Evolutionary conservation across 1,284 basidiomycete species (phyloP).

Genomic region (Lignosus rhinocerotis): DNA sequence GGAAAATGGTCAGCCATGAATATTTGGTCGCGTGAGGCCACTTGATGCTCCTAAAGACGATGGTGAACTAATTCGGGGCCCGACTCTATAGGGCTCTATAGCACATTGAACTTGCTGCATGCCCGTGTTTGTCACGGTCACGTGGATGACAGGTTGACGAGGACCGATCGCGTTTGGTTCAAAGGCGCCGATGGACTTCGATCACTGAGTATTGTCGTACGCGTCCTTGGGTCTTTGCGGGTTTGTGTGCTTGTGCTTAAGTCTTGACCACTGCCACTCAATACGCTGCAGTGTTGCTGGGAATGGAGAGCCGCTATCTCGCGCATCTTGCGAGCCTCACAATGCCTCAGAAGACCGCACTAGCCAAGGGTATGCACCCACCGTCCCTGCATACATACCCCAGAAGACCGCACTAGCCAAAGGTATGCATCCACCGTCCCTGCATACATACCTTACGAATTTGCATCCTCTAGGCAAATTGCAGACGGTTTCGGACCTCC

Average conservation of each 20-base stretch:
- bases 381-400: too few relatives aligned
- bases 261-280: neutral
- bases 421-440: conserved; percentile 13
- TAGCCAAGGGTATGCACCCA: conserved; percentile 24
- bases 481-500: conserved; percentile 46
- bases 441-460: neutral
- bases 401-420: conserved; percentile 23
- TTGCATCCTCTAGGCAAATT: conserved; percentile 20
- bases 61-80: too few relatives aligned
- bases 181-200: too few relatives aligned
- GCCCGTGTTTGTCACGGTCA: too few relatives aligned
- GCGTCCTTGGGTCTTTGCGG: neutral
- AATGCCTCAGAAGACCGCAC: conserved; percentile 17
- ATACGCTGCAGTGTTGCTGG: neutral
- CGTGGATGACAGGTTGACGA: too few relatives aligned
- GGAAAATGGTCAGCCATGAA: too few relatives aligned
- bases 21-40: too few relatives aligned
- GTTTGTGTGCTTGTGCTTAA: neutral
- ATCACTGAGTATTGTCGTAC: too few relatives aligned
- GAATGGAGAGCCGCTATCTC: conserved; percentile 15
- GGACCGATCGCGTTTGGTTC: too few relatives aligned
- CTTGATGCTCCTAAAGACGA: too few relatives aligned
- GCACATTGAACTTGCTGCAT: too few relatives aligned
- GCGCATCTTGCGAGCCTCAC: conserved; percentile 8
- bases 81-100: too few relatives aligned